Conservation (phyloP, 495 filamentous ascomycete species). For the Neurospora intermedia region DNA sequence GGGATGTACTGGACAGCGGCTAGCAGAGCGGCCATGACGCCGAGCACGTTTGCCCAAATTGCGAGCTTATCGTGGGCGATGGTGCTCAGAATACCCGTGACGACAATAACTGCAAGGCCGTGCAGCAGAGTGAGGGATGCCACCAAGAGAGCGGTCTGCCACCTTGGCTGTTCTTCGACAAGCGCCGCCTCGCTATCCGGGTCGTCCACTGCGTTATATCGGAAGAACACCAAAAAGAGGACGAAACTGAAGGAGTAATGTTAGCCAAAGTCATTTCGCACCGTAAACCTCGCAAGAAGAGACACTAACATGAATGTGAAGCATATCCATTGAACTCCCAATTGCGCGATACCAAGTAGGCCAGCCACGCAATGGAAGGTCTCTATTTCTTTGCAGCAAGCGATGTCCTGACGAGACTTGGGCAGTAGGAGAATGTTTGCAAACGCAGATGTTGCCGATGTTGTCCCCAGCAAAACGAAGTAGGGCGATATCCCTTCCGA, state of each 20-base stretch:
- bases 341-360: constrained; percentile 76
- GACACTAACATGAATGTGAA: constrained; percentile 78
- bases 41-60: constrained; percentile 74
- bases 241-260: constrained; percentile 47
- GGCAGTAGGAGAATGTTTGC: constrained; percentile 83
- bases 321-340: constrained; percentile 83
- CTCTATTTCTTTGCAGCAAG: constrained; percentile 72
- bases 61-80: constrained; percentile 47
- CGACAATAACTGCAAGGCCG: constrained; percentile 53
- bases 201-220: constrained; percentile 48
- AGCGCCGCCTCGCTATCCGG: constrained; percentile 20
- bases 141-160: constrained; percentile 65
- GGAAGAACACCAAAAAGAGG: constrained; percentile 77
- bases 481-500: constrained; percentile 95
- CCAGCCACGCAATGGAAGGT: constrained; percentile 76
- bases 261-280: neutral
- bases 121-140: constrained; percentile 60
- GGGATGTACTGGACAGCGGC: constrained; percentile 87
- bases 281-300: neutral
- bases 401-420: constrained; percentile 63
- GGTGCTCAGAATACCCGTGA: constrained; percentile 51
- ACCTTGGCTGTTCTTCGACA: constrained; percentile 44
- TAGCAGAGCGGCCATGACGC: constrained; percentile 64
- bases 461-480: constrained; percentile 85
- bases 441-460: constrained; percentile 75